Conservation (phyloP, 78 protist genomes). For the Protostelium mycophagum region DNA sequence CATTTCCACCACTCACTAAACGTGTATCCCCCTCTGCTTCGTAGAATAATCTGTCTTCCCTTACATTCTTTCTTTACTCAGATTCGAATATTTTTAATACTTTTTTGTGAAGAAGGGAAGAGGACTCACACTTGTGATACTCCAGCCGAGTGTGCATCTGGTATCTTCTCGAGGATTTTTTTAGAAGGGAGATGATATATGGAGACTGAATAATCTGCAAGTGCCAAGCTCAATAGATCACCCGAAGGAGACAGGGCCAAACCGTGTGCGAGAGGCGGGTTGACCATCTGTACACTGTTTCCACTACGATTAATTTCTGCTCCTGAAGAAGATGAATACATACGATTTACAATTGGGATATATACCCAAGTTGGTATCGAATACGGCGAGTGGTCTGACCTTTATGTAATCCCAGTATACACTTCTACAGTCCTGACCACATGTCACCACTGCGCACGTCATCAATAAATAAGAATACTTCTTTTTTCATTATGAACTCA, state of each 20-base stretch:
- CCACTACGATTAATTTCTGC: background rate
- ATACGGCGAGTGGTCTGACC: slow-evolving; percentile 29
- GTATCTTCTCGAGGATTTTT: slow-evolving; percentile 3
- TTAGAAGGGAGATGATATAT: slow-evolving; percentile 25
- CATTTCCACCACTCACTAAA: background rate
- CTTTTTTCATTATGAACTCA: background rate
- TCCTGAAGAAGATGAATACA: slow-evolving; percentile 10
- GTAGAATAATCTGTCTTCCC: background rate
- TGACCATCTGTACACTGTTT: slow-evolving; percentile 29
- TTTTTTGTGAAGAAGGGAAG: background rate
- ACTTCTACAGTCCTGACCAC: background rate
- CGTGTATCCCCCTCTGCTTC: background rate
- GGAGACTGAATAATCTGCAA: slow-evolving; percentile 23
- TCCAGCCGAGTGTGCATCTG: slow-evolving; percentile 9
- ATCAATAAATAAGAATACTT: background rate
- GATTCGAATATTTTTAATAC: background rate
- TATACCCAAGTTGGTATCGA: slow-evolving; percentile 49
- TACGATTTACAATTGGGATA: slow-evolving; percentile 15
- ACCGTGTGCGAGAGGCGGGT: slow-evolving; percentile 48
- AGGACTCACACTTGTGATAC: slow-evolving; percentile 25
- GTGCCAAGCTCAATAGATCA: slow-evolving; percentile 12
- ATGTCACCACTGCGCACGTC: background rate
- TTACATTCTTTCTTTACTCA: background rate
- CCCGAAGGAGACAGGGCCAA: slow-evolving; percentile 30
- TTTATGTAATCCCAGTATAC: background rate